Evolutionary conservation across 306 rosid genomes (phyloP), one percentile per base, ranked within the genome.

Genomic region (Luffa acutangula): DNA sequence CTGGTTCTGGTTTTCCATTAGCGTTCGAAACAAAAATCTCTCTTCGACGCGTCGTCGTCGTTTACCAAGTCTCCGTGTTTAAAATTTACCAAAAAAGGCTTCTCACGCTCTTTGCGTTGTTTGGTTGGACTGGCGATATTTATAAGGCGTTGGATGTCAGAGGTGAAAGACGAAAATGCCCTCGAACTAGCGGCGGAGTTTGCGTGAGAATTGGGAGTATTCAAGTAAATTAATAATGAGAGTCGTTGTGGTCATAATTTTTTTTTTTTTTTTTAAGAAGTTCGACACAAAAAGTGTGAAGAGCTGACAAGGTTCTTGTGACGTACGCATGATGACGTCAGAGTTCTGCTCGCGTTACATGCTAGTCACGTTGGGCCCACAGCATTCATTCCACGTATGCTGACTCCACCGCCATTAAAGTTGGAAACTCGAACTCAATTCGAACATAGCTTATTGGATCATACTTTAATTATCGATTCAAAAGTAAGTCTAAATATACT

Each of bases 1-100:
- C 80, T 6, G 12, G 4, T 62, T 77, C 56, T 12, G 41, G 56
- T 59, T 77, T 58, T 77, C 70, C 80, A 74, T 70, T 48, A 49
- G 48, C 74, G 39, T 15, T 54, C 18, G 2, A 12, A 49, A 53
- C 5, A 15, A 52, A 39, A 39, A 39, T 25, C 5, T 39, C 42
- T 39, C 48, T 43, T 43, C 11, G 1, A 43, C 31, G 31, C 31
- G 31, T 25, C 31, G 0, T 25, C 31, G 31, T 25, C 31, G 31
- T 43, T 18, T 58, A 3, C 66, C 66, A 25, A 31, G 37, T 59
- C 66, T 21, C 15, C 39, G 39, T 57, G 13, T 63, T 14, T 12
- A 4, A 5, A 62, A 12, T 3, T 3, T n/a, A 20, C 7, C 0
- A 31, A 1, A 6, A 15, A 59, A 34, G 1, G 13, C 7, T 33